Conservation (phyloP, 257 asterid genomes). For the Dorcoceras hygrometricum region DNA sequence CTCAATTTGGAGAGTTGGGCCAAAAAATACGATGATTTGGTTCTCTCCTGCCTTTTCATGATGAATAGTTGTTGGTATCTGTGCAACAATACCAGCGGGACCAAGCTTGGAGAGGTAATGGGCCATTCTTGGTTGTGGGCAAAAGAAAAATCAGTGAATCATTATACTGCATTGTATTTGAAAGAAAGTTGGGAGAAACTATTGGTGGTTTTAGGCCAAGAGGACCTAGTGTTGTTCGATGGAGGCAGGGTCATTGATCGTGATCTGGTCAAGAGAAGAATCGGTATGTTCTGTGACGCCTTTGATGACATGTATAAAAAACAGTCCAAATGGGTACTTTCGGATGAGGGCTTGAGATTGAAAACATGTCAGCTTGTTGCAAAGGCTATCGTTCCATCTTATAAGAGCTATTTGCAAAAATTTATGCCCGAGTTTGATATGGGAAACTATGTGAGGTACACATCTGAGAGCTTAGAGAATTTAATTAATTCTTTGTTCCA, state of each 20-base stretch:
- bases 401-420: conserved; percentile 48
- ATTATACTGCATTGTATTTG: conserved; percentile 45
- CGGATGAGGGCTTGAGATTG: conserved; percentile 56
- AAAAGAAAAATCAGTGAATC: conserved; percentile 48
- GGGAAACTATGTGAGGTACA: conserved; percentile 32
- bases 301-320: conserved; percentile 54
- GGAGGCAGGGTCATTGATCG: conserved; percentile 77
- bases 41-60: conserved; percentile 58
- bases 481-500: conserved; percentile 54
- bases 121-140: conserved; percentile 60
- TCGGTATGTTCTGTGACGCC: conserved; percentile 48
- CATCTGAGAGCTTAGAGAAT: conserved; percentile 42
- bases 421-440: conserved; percentile 32
- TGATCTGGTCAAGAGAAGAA: conserved; percentile 50
- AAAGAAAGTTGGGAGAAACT: conserved; percentile 77
- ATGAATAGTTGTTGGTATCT: conserved; percentile 67
- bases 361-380: conserved; percentile 38
- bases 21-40: conserved; percentile 38
- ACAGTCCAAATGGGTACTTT: conserved; percentile 57
- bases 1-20: conserved; percentile 68
- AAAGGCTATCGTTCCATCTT: conserved; percentile 55
- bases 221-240: conserved; percentile 59
- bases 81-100: conserved; percentile 44
- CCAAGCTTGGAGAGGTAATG: conserved; percentile 68
- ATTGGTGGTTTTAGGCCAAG: conserved; percentile 45